Evolutionary conservation across 2,329 filamentous ascomycete genomes (phyloP).

Genomic region (Fusarium gaditjirri): DNA sequence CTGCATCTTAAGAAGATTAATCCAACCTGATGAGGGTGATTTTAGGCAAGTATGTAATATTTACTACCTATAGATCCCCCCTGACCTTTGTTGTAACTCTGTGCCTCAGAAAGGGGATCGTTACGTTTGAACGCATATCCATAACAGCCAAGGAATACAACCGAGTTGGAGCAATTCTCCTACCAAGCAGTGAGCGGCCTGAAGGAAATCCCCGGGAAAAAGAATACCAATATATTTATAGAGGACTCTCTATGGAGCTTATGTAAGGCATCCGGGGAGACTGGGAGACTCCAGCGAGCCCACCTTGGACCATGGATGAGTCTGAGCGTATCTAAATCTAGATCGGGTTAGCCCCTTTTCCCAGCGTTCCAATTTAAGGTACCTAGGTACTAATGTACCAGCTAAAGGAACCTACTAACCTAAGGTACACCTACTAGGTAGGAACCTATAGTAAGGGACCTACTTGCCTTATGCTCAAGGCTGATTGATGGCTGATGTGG

Average conservation of each 20-base stretch:
- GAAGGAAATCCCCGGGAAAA: background rate
- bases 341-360: background rate
- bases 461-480: background rate
- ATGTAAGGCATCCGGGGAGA: background rate
- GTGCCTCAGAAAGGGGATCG: background rate
- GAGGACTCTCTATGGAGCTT: background rate
- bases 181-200: background rate
- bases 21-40: background rate
- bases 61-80: background rate
- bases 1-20: background rate
- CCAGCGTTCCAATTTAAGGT: slow-evolving; percentile 1
- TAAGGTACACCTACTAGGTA: too few species aligned
- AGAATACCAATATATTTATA: background rate
- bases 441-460: too few species aligned
- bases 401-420: background rate
- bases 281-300: background rate
- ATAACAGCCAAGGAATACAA: background rate
- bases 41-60: background rate
- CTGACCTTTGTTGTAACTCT: background rate
- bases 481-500: slow-evolving; percentile 33
- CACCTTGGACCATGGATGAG: too few species aligned
- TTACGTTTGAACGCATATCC: background rate
- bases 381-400: background rate
- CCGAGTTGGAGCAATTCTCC: background rate
- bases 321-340: background rate